Conservation (phyloP, 2,329 filamentous ascomycete genomes). For the Aureobasidium sp. region DNA sequence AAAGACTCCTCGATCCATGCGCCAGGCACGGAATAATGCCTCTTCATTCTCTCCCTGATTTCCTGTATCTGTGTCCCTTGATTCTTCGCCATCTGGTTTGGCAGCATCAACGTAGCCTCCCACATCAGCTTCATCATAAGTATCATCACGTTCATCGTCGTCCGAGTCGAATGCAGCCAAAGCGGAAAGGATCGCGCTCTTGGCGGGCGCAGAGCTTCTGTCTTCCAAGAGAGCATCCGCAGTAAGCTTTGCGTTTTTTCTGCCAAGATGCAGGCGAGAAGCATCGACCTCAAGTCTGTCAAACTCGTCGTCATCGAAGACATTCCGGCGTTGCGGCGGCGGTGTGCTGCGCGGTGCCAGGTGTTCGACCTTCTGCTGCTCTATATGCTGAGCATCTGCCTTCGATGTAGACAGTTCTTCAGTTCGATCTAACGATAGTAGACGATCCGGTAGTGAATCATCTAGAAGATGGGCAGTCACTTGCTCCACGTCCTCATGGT, state of each 20-base stretch:
- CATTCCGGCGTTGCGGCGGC: slow-evolving; percentile 52
- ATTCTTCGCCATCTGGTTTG: slow-evolving; percentile 40
- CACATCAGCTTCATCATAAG: slow-evolving; percentile 86
- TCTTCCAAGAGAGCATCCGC: slow-evolving; percentile 66
- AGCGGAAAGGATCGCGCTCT: slow-evolving; percentile 80
- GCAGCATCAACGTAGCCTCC: slow-evolving; percentile 73
- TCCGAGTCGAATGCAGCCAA: slow-evolving; percentile 85
- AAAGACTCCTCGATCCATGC: slow-evolving; percentile 56
- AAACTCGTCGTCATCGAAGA: slow-evolving; percentile 74
- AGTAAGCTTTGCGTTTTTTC: slow-evolving; percentile 52
- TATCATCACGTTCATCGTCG: slow-evolving; percentile 94
- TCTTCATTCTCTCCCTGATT: slow-evolving; percentile 50
- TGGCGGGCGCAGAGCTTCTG: slow-evolving; percentile 56
- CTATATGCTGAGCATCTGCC: background rate
- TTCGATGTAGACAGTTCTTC: slow-evolving; percentile 47
- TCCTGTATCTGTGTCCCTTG: slow-evolving; percentile 38
- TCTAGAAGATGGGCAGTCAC: slow-evolving; percentile 77
- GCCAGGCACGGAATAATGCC: slow-evolving; percentile 63
- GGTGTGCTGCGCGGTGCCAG: slow-evolving; percentile 54
- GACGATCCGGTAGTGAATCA: slow-evolving; percentile 60
- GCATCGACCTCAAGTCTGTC: slow-evolving; percentile 59
- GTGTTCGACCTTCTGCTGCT: slow-evolving; percentile 22
- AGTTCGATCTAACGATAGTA: slow-evolving; percentile 54
- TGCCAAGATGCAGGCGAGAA: slow-evolving; percentile 69
- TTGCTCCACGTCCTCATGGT: slow-evolving; percentile 65